Base-by-base conservation (phyloP, 352 stramenopile species). In the Globisporangium nodosum region DNA sequence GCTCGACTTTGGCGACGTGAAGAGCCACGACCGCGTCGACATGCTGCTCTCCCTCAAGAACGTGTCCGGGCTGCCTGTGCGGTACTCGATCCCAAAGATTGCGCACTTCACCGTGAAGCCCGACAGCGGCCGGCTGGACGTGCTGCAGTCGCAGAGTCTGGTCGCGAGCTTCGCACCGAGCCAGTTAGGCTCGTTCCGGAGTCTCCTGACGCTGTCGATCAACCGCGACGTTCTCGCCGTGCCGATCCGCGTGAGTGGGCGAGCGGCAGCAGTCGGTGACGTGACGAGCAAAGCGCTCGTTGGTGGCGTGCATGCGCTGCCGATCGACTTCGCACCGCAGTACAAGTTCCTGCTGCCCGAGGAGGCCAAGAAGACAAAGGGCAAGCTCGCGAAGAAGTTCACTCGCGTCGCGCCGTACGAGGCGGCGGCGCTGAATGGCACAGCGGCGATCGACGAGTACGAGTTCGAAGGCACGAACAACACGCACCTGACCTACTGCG, bases 301-400 rank as follows among this genome's bases (percentile, higher is more conserved):
- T 4, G 74, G 87, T 6, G 88, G 88, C 0, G 69, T 67, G 0
- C 65, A 86, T 4, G 88, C 87, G 3, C 58, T 96, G 4, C 87
- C 92, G 0, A 70, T 63, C 3, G 87, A 97, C 61, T 97, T 98
- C 56, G 75, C 71, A 7, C 84, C 84, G 4, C 79, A 90, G 61
- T 97, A 87, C 67, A 97, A 97, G 60, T 97, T 97, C 37, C 61
- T 97, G n/a, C 62, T 90, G 5, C 66, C 77, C 0, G 86, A 94
- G 1, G 76, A 94, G 50, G 80, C 81, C 0, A 87, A 84, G 45
- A 52, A 65, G 13, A 84, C 71, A 1, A 90, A 85, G 54, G 80
- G 74, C 5, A 76, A 68, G 45, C 62, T 88, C 12, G 76, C 65
- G 1, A 61, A 60, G 7, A 63, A 64, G 15, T 94, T 87, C 31